A percentile compares a stretch with the other conserved stretches of the same genome.
These are phyloP conservation scores for Leucoagaricus sp. DNA, from an alignment of 1,284 basidiomycete genomes.

Conservation along the genomic window DNA sequence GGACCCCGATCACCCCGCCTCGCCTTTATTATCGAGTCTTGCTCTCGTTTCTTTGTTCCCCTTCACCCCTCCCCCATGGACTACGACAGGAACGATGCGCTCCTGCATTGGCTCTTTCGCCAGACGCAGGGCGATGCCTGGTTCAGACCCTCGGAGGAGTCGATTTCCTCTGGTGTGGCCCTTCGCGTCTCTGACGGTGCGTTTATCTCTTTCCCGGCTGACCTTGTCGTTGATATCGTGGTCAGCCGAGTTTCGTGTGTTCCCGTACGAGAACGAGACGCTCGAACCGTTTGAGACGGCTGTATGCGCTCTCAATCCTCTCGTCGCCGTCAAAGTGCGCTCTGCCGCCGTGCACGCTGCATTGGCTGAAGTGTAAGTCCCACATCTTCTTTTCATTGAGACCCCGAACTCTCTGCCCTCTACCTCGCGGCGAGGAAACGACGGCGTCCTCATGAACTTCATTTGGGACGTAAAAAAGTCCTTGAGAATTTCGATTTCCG, in stretches of 20 bases:
- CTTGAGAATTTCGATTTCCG: no score
- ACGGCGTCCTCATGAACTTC: no score
- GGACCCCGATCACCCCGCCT: conserved; percentile 17
- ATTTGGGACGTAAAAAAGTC: no score
- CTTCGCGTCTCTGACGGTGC: conserved; percentile 53
- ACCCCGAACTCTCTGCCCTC: background rate
- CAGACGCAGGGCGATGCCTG: conserved; percentile 74
- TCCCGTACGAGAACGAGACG: conserved; percentile 69
- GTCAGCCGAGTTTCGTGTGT: conserved; percentile 63
- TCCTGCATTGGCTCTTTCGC: conserved; percentile 50
- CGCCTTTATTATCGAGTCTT: background rate
- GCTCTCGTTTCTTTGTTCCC: background rate
- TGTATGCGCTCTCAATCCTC: conserved; percentile 72
- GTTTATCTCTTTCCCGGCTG: conserved; percentile 12
- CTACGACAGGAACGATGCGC: conserved; percentile 54
- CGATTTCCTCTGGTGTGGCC: conserved; percentile 66
- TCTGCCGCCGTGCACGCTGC: conserved; percentile 83
- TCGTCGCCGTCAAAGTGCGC: conserved; percentile 81
- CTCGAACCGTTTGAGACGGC: conserved; percentile 77
- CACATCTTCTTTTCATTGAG: background rate
- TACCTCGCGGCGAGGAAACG: background rate
- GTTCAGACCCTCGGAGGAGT: conserved; percentile 72
- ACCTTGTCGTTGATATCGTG: conserved; percentile 17
- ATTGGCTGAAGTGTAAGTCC: conserved; percentile 66
- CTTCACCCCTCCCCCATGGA: conserved; percentile 36